These are phyloP conservation scores for Knoxia roxburghii DNA, from an alignment of 257 asterid species.

Conservation along the genomic window DNA sequence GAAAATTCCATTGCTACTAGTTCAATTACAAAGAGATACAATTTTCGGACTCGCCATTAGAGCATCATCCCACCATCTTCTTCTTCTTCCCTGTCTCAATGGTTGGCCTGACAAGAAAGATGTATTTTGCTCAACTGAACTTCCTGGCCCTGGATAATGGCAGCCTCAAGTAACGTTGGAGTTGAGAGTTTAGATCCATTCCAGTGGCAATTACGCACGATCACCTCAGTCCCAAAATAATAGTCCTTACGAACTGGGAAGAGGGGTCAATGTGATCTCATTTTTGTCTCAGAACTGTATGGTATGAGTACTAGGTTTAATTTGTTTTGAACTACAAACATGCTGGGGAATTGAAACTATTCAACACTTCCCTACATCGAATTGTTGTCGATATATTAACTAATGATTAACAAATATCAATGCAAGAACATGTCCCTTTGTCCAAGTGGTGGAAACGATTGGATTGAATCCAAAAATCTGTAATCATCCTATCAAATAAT, in stretches of 20 bases:
- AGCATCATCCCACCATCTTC: background rate
- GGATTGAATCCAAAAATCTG: too few species aligned
- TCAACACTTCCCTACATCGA: background rate
- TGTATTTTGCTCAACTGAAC: background rate
- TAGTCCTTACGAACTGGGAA: background rate
- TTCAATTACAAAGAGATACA: constrained; percentile 41
- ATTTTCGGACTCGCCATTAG: constrained; percentile 45
- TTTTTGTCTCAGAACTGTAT: background rate
- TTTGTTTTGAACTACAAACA: too few species aligned
- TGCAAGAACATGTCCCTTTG: constrained; percentile 24
- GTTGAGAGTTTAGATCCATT: background rate
- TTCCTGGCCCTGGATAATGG: too few species aligned
- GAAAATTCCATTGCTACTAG: constrained; percentile 34
- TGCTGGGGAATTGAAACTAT: background rate
- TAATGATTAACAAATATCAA: background rate
- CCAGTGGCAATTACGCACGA: background rate
- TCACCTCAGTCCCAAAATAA: too few species aligned
- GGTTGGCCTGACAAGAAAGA: too few species aligned
- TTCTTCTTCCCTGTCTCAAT: background rate
- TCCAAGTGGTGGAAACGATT: constrained; percentile 33
- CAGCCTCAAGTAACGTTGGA: too few species aligned
- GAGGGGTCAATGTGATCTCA: background rate
- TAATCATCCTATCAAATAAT: too few species aligned
- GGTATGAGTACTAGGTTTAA: too few species aligned
- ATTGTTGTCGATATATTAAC: too few species aligned